Percentiles rank a stretch among this genome's conserved stretches.
Conservation (phyloP, 1,139 yeast genomes). For the Taphrina flavorubra region DNA sequence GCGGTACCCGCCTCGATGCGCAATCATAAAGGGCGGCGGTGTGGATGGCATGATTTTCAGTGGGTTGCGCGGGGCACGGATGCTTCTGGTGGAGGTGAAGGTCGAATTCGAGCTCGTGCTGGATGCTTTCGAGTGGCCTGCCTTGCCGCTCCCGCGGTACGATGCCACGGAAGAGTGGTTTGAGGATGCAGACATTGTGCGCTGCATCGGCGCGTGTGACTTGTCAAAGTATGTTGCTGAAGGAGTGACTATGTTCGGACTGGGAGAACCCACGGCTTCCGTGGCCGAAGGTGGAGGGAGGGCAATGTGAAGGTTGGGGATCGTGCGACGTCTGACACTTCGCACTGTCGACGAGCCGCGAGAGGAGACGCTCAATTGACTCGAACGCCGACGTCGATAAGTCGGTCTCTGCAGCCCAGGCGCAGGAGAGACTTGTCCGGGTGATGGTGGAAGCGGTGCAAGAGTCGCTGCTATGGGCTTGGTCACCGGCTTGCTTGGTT, state of each 20-base stretch:
- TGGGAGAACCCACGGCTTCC: constrained; percentile 19
- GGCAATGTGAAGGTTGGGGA: background rate
- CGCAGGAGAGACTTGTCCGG: background rate
- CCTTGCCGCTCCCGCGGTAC: constrained; percentile 22
- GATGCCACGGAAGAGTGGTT: constrained; percentile 36
- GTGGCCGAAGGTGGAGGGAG: constrained; percentile 7
- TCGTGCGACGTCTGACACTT: constrained; percentile 1
- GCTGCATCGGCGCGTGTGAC: constrained; percentile 19
- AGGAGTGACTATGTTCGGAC: constrained; percentile 7
- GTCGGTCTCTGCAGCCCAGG: constrained; percentile 7
- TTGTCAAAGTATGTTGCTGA: constrained; percentile 3
- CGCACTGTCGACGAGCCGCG: constrained; percentile 11
- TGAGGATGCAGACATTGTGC: constrained; percentile 36
- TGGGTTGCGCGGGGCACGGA: constrained; percentile 36
- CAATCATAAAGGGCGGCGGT: constrained; percentile 39
- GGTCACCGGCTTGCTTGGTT: background rate
- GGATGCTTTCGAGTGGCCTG: constrained; percentile 38
- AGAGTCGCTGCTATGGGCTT: background rate
- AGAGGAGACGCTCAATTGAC: constrained; percentile 21
- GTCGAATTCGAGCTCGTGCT: constrained; percentile 39
- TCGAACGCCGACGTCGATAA: constrained; percentile 21
- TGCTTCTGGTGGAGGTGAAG: constrained; percentile 17
- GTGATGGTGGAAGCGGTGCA: background rate
- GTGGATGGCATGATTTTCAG: constrained; percentile 38
- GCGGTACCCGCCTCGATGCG: constrained; percentile 33